Evolutionary conservation across 208 protist genomes (phyloP), one percentile per base, ranked within the genome.

Genomic region (Leishmania guyanensis): DNA sequence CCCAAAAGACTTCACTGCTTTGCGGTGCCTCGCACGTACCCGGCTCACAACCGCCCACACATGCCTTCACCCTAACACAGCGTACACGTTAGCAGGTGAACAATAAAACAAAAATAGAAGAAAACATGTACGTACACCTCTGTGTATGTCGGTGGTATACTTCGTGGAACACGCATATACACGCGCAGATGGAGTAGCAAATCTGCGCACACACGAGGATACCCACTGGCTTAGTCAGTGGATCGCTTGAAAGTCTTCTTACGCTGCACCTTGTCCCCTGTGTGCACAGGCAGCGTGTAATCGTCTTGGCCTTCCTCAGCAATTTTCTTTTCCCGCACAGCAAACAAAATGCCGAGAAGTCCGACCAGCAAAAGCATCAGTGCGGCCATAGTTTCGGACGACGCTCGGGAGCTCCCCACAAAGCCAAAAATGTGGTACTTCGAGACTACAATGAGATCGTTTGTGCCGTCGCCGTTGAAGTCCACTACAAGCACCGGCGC

Each of bases 401-500:
- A 92, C 2, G 90, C 89, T 70, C 93, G 89, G 5, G 86, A 85
- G 53, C 78, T 83, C 50, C 90, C 87, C 16, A 95, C 83, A 79
- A 93, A 95, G 5, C 92, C 95, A 75, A 95, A 95, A 26, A 97
- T 86, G 62, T 87, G 81, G 20, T 87, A 70, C 48, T 75, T 56
- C 9, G 94, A 93, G 0, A 96, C 79, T 54, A 98, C 77, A n/a
- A 98, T 90, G 48, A 98, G 78, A 79, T 98, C 96, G 65, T 94
- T 95, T 26, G 91, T 93, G 46, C 91, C 91, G 80, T 98, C 96
- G 12, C 93, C 93, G 75, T 96, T 97, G 79, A 98, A 93, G 80
- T 98, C 96, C 26, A 84, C 85, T 17, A 97, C 88, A 33, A 98
- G 85, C 10, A 93, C 85, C 48, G 94, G 94, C 26, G 91, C 93